phyloP scores from a whole-genome alignment of 768 basidiomycete genomes.

The Naganishia friedmannii region DNA sequence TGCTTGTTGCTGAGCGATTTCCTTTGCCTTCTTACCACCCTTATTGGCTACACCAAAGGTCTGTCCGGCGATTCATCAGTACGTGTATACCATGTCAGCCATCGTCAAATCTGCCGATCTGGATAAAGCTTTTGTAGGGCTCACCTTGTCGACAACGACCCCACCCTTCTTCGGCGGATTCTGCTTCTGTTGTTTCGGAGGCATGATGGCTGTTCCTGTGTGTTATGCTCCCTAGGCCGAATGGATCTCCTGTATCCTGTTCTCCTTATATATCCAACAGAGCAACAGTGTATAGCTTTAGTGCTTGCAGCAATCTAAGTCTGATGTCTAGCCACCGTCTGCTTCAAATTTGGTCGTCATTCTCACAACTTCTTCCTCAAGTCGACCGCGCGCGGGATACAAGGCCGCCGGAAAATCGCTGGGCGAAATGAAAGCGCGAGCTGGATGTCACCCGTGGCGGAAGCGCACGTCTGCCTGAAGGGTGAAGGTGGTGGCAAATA shows the following conservation, averaged over 20 bases:
- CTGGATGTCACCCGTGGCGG: neutral
- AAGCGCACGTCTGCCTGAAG: neutral
- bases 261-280: neutral
- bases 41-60: constrained; percentile 56
- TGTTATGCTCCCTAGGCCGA: neutral
- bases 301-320: neutral
- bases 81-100: neutral
- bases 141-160: constrained; percentile 32
- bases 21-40: constrained; percentile 61
- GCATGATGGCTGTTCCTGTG: constrained; percentile 24
- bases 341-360: constrained; percentile 10
- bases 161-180: constrained; percentile 18
- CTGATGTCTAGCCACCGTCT: constrained; percentile 1
- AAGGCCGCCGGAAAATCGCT: constrained; percentile 17
- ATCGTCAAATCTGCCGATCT: neutral
- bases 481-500: no score
- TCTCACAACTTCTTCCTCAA: neutral
- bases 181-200: constrained; percentile 27
- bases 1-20: constrained; percentile 42
- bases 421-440: neutral
- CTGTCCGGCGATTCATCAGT: constrained; percentile 34
- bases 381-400: neutral
- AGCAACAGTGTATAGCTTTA: neutral
- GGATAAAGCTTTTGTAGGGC: neutral
- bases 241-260: neutral